Conservation (phyloP, 2,329 filamentous ascomycete species). For the Metarhizium album region DNA sequence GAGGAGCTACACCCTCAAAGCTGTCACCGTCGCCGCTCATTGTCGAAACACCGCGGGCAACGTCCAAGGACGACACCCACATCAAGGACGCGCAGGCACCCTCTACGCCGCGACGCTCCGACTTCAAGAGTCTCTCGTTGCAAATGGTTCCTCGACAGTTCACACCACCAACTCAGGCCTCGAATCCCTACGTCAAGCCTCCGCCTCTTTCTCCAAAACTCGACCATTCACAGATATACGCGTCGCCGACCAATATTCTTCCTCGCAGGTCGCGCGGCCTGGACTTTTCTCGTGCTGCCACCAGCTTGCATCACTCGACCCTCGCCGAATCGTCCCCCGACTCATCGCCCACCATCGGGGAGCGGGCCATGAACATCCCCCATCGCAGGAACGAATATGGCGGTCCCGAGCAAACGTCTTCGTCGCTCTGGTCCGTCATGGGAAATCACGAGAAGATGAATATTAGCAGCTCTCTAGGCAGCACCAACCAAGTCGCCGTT, state of each 20-base stretch:
- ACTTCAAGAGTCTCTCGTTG: conserved; percentile 49
- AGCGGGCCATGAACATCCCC: conserved; percentile 53
- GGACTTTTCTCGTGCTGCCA: conserved; percentile 88
- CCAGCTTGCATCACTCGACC: conserved; percentile 90
- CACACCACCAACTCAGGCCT: conserved; percentile 25
- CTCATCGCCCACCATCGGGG: conserved; percentile 75
- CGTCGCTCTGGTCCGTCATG: conserved; percentile 61
- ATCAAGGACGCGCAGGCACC: conserved; percentile 37
- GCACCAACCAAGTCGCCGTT: conserved; percentile 48
- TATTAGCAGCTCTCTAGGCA: conserved; percentile 69
- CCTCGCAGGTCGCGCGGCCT: conserved; percentile 81
- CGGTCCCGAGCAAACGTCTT: conserved; percentile 53
- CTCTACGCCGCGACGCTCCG: conserved; percentile 63
- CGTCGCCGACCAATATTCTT: conserved; percentile 76
- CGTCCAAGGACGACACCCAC: conserved; percentile 57
- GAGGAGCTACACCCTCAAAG: conserved; percentile 42
- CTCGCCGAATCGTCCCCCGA: conserved; percentile 84
- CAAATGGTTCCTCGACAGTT: conserved; percentile 24
- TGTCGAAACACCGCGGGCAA: conserved; percentile 39
- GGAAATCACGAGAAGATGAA: conserved; percentile 58
- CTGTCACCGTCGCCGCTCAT: conserved; percentile 49
- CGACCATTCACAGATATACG: conserved; percentile 74
- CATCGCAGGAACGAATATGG: conserved; percentile 39
- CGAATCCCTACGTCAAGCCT: conserved; percentile 37
- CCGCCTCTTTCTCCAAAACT: conserved; percentile 74